Evolutionary conservation across 2,329 filamentous ascomycete species (phyloP), one percentile per base, ranked within the genome.

Genomic region (Delphinella strobiligena): DNA sequence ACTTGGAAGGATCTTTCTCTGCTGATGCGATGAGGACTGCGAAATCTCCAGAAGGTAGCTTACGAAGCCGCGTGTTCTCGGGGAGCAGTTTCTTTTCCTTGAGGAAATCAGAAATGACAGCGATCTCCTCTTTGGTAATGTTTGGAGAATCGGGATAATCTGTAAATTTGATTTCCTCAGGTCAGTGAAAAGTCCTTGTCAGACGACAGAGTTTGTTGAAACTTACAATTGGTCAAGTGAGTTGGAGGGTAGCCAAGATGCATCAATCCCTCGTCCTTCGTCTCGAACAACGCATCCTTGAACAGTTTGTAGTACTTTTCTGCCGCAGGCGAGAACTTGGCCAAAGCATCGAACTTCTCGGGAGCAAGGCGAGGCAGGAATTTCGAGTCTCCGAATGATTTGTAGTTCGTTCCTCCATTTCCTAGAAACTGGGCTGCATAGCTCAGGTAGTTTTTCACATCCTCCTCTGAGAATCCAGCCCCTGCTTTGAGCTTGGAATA

Each of bases 341-440:
- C 64, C 16, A 70, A 51, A 4, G 65, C 64, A 41, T 62, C 63
- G 22, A 69, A 51, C 50, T 62, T 58, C 19, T 60, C 53, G 12
- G 59, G 47, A 11, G 61, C 54, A 14, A 69, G 49, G n/a, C 66
- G 59, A n/a, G 67, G 67, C 8, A 69, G 60, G 53, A 70, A 68
- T 51, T 71, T 71, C 42, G 61, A 63, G 51, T 69, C 66, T 5
- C 62, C 63, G 40, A 69, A 69, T 3, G 60, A 64, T 48, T 68
- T 69, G 58, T 67, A 73, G 53, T 73, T 73, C 38, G 7, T 12
- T 7, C 69, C 70, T 22, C 64, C 47, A 44, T 72, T 73, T n/a
- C 67, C 69, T 4, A 74, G 55, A 41, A 74, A 73, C 41, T 66
- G 55, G 0, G 61, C 63, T 17, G 62, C 55, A 45, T 65, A 68